These are phyloP conservation scores for Suhomyces kunorum DNA, from an alignment of 1,139 yeast species.

Conservation along the genomic window DNA sequence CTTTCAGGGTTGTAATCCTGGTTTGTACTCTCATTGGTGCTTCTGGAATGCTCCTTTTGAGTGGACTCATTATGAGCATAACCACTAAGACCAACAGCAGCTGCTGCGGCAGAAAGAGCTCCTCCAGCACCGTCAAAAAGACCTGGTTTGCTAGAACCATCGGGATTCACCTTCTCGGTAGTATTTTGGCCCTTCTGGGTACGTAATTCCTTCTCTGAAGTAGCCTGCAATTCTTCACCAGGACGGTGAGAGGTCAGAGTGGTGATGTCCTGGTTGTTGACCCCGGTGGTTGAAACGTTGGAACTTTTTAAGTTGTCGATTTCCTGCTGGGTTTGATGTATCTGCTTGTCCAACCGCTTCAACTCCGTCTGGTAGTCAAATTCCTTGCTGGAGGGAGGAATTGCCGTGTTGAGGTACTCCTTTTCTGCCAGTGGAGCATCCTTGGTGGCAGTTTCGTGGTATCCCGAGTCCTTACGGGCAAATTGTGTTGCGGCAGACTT, in stretches of 20 bases:
- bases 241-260: neutral
- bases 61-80: conserved; percentile 18
- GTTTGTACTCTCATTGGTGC: neutral
- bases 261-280: conserved; percentile 19
- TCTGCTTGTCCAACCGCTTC: conserved; percentile 25
- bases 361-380: conserved; percentile 28
- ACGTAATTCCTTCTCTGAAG: conserved; percentile 7
- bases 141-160: conserved; percentile 13
- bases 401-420: conserved; percentile 11
- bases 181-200: too few relatives aligned
- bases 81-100: conserved; percentile 23
- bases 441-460: neutral
- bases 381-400: conserved; percentile 21
- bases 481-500: conserved; percentile 26
- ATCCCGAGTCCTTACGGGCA: conserved; percentile 3
- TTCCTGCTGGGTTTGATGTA: conserved; percentile 28
- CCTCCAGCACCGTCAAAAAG: conserved; percentile 19
- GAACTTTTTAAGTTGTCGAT: conserved; percentile 24
- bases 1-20: conserved; percentile 1
- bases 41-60: neutral
- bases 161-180: conserved; percentile 6
- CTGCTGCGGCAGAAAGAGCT: conserved; percentile 30
- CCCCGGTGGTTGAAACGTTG: conserved; percentile 22
- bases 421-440: conserved; percentile 1
- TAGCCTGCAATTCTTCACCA: conserved; percentile 3